phyloP scores from a whole-genome alignment of 441 rosid genomes.

The Jatropha podagrica region DNA sequence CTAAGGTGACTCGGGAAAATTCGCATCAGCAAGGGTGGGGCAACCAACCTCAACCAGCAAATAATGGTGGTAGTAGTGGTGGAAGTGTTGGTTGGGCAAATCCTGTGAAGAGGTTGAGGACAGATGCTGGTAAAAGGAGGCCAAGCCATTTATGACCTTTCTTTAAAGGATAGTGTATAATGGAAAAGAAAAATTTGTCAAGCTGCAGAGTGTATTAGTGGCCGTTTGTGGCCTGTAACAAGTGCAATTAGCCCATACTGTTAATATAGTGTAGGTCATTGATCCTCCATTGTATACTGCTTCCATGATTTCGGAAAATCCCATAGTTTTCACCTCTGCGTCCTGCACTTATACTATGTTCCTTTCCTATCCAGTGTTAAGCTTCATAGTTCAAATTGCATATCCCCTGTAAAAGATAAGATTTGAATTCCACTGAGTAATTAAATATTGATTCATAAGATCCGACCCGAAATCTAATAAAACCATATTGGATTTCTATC shows the following conservation, averaged over 20 bases:
- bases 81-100: conserved; percentile 96
- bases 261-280: conserved; percentile 38
- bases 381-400: background rate
- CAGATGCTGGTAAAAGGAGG: conserved; percentile 94
- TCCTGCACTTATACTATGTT: conserved; percentile 23
- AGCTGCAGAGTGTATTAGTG: conserved; percentile 26
- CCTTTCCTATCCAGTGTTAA: background rate
- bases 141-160: conserved; percentile 72
- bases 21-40: conserved; percentile 68
- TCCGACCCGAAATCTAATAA: too few relatives aligned
- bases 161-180: conserved; percentile 27
- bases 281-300: conserved; percentile 31
- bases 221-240: conserved; percentile 27
- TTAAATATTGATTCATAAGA: too few relatives aligned
- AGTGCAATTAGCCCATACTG: conserved; percentile 35
- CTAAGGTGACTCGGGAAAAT: conserved; percentile 53
- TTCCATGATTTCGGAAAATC: conserved; percentile 27
- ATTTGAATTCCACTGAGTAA: background rate
- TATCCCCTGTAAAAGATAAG: background rate
- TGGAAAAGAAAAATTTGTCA: conserved; percentile 24
- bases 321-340: conserved; percentile 26
- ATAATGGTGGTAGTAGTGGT: conserved; percentile 39
- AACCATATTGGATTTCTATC: too few relatives aligned
- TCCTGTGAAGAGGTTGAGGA: conserved; percentile 96
- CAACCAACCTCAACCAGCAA: conserved; percentile 65